Base-by-base conservation (phyloP, 176 grass and related monocot genomes). In the Guadua angustifolia region DNA sequence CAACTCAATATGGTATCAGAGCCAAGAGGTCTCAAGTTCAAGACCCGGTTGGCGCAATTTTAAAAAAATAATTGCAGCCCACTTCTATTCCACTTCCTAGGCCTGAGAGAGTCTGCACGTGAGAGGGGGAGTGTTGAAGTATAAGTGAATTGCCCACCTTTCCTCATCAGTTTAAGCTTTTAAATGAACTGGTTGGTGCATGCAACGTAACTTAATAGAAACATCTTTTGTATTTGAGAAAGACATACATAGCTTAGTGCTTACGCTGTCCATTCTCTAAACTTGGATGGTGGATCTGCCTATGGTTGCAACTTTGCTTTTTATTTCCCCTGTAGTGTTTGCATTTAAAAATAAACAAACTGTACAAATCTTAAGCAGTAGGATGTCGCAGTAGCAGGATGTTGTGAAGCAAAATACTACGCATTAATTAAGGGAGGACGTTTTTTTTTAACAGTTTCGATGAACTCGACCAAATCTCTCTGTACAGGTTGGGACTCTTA, bases 401-500 rank as follows among this genome's bases (percentile, higher is more conserved):
- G 10, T 38, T 59, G 55, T 7, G 44, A 74, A 44, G 7, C 9
- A 43, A 53, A 44, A 7, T 53, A 57, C 33, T 73, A 32, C 7
- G 29, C 55, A 71, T 16, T 3, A 21, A 2, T 24, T n/a, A 1
- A 32, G 2, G 36, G 0, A 32, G 2, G 36, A 22, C 56, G 16
- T n/a, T 21, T 75, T 85, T 25, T 29, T 38, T 11, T 26, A 69
- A 53, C 49, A 18, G 42, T 49, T 59, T 15, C 21, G 49, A 52
- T 74, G 79, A 79, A 53, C 51, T 61, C 32, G 19, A 74, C 74
- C 61, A 82, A 72, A 74, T 87, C 32, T 87, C 9, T 85, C 19
- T 90, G 84, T 90, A 83, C 88, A 90, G 7, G 6, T 87, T 87
- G 60, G 58, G 56, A 33, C 10, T 5, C 42, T 61, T 77, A 77